These are phyloP conservation scores for Nitzschia sp. DNA, from an alignment of 108 stramenopile species.

Conservation along the genomic window DNA sequence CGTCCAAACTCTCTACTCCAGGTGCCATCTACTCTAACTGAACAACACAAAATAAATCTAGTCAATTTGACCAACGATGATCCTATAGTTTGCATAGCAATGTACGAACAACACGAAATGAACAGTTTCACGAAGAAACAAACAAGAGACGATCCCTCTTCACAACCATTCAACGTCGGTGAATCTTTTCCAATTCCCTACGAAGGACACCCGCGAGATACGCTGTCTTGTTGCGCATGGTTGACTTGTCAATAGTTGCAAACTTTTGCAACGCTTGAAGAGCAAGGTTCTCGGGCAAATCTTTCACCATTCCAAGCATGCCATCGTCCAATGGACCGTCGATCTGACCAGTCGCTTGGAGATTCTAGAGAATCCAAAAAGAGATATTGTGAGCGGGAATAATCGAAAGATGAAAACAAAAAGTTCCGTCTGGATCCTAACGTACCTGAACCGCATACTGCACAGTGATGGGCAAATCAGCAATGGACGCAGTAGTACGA, in stretches of 20 bases:
- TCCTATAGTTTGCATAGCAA: no score
- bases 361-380: slow-evolving; percentile 42
- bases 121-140: no score
- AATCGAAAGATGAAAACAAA: neutral
- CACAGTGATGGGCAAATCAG: slow-evolving; percentile 59
- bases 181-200: slow-evolving; percentile 64
- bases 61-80: no score
- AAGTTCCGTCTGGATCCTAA: neutral
- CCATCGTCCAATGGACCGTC: slow-evolving; percentile 60
- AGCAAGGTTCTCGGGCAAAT: slow-evolving; percentile 69
- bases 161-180: slow-evolving; percentile 47
- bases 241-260: slow-evolving; percentile 58
- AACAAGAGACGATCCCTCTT: neutral
- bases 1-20: no score
- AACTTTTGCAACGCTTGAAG: slow-evolving; percentile 68
- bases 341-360: slow-evolving; percentile 72
- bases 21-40: no score
- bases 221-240: slow-evolving; percentile 74
- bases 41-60: no score
- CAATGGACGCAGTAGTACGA: slow-evolving; percentile 50
- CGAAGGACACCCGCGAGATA: slow-evolving; percentile 76
- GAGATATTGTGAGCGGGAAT: neutral
- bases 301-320: slow-evolving; percentile 72
- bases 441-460: slow-evolving; percentile 74
- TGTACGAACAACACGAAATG: no score